These are phyloP conservation scores for Clitoria ternatea DNA, from an alignment of 306 rosid genomes.

Conservation along the genomic window DNA sequence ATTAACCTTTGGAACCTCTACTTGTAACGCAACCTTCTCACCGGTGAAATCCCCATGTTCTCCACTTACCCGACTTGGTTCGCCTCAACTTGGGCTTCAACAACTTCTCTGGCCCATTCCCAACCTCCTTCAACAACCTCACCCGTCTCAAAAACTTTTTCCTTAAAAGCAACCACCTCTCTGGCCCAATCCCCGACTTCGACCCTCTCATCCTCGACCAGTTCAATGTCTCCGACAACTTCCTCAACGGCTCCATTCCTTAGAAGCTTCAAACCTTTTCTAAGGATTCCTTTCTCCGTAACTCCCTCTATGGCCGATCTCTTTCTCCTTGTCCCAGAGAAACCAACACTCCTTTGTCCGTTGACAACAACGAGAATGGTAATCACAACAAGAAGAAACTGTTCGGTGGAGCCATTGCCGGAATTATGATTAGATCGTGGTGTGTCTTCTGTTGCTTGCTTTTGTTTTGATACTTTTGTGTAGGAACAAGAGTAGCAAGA, in stretches of 20 bases:
- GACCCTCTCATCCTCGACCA: constrained; percentile 30
- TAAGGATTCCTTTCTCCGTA: constrained; percentile 45
- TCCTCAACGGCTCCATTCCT: constrained; percentile 60
- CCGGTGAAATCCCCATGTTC: constrained; percentile 41
- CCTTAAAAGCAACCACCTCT: constrained; percentile 42
- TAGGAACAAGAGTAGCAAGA: constrained; percentile 40
- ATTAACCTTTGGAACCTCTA: constrained; percentile 52
- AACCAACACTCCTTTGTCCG: constrained; percentile 11
- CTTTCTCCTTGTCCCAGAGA: constrained; percentile 41
- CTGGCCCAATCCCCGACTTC: constrained; percentile 40
- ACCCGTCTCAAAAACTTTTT: constrained; percentile 41
- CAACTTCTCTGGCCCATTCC: constrained; percentile 51
- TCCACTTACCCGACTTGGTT: constrained; percentile 32
- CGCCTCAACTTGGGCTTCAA: constrained; percentile 58
- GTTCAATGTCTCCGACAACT: constrained; percentile 59
- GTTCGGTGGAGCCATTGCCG: constrained; percentile 55
- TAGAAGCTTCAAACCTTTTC: constrained; percentile 32
- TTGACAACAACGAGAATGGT: not conserved
- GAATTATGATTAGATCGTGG: constrained; percentile 53
- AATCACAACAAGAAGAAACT: constrained; percentile 16
- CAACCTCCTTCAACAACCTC: constrained; percentile 31
- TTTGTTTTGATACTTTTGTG: constrained; percentile 39
- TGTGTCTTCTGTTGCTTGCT: constrained; percentile 36
- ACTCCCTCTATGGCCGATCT: constrained; percentile 57
- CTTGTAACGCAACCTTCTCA: constrained; percentile 44